Percentiles rank a stretch among this genome's conserved stretches.
These are phyloP conservation scores for Papiliotrema flavescens DNA, from an alignment of 1,284 basidiomycete species.

Conservation along the genomic window DNA sequence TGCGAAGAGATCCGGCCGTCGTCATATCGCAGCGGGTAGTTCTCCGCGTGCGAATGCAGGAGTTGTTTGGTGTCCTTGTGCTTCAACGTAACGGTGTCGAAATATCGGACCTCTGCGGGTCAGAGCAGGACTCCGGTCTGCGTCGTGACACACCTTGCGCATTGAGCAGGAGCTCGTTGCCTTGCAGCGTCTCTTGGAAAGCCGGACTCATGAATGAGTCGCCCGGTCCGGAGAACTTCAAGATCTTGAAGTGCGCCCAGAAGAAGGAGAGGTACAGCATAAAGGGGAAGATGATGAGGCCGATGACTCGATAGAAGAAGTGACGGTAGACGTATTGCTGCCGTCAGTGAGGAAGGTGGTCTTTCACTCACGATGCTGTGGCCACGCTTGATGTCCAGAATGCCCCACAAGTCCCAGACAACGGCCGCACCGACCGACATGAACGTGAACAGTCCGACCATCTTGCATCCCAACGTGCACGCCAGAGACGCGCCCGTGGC, in stretches of 20 bases:
- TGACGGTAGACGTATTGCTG: constrained; percentile 88
- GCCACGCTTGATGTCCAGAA: constrained; percentile 76
- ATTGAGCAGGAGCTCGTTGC: constrained; percentile 86
- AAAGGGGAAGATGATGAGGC: constrained; percentile 84
- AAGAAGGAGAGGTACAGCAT: constrained; percentile 93
- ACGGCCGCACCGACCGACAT: constrained; percentile 86
- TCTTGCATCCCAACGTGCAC: constrained; percentile 95
- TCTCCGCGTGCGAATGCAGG: constrained; percentile 86
- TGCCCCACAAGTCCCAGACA: constrained; percentile 87
- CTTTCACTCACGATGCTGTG: constrained; percentile 67
- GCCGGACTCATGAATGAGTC: constrained; percentile 96
- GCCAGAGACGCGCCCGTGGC: constrained; percentile 90
- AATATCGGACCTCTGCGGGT: constrained; percentile 83
- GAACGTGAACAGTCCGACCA: constrained; percentile 94
- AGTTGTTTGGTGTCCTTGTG: constrained; percentile 92
- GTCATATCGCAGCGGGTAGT: constrained; percentile 89
- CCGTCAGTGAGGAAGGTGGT: constrained; percentile 1
- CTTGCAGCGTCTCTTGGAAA: constrained; percentile 93
- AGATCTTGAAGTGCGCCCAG: constrained; percentile 89
- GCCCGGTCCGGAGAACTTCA: constrained; percentile 86
- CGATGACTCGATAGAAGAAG: constrained; percentile 78
- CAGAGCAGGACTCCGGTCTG: no score
- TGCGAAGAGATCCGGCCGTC: constrained; percentile 94
- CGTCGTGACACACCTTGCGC: constrained; percentile 65
- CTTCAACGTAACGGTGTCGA: constrained; percentile 78